Evolutionary conservation across 2,329 filamentous ascomycete species (phyloP).

Genomic region (Beauveria pseudobassiana): DNA sequence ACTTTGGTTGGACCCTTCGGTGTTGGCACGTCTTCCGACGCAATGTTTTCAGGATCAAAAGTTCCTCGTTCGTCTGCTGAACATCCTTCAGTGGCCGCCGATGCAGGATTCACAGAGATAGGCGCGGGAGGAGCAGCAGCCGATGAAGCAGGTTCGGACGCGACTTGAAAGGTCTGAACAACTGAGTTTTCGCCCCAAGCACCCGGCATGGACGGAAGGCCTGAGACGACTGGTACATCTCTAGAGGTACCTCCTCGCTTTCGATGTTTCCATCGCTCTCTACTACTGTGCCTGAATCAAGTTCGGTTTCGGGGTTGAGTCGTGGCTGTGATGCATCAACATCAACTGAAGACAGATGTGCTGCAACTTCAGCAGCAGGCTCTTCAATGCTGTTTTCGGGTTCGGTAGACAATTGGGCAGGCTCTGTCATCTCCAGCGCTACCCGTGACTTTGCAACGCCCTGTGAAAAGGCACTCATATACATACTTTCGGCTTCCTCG

Average conservation of each 20-base stretch:
- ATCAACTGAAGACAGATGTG: no score
- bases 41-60: not conserved
- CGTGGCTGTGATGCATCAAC: not conserved
- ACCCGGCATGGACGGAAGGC: conserved; percentile 39
- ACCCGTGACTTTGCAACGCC: conserved; percentile 20
- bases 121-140: conserved; percentile 4
- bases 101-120: not conserved
- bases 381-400: not conserved
- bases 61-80: not conserved
- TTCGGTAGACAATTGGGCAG: not conserved
- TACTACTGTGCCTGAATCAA: not conserved
- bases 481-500: conserved; percentile 80
- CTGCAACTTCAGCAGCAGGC: no score
- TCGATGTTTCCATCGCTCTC: not conserved
- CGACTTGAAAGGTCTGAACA: not conserved
- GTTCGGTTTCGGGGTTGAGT: not conserved
- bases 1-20: conserved; percentile 47
- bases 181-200: conserved; percentile 38
- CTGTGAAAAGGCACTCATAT: conserved; percentile 65
- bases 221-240: not conserved
- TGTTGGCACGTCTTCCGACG: conserved; percentile 37
- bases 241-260: not conserved
- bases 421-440: not conserved
- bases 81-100: not conserved
- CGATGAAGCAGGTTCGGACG: conserved; percentile 11